A percentile compares a stretch with the other conserved stretches of the same genome.
Evolutionary conservation across 179 eudicot species (phyloP).

Genomic region (Amaranthus tricolor): DNA sequence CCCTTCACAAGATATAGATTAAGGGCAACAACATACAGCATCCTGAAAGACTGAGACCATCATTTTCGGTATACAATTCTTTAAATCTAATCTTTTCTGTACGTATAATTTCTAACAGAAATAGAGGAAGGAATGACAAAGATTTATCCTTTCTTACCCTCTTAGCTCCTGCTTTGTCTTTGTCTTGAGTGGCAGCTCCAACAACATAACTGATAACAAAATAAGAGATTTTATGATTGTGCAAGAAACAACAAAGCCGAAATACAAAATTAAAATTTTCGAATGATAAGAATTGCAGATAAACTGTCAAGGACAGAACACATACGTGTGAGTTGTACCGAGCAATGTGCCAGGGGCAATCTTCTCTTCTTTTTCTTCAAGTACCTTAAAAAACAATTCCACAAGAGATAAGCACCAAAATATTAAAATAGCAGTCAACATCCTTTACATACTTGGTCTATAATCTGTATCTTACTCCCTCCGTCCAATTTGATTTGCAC

Average conservation of each 20-base stretch:
- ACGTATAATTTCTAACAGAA: too few species aligned
- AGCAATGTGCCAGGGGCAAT: constrained; percentile 87
- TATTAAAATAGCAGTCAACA: constrained; percentile 4
- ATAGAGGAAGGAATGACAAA: not conserved
- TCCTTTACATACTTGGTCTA: not conserved
- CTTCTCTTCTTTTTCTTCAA: constrained; percentile 89
- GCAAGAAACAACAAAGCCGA: not conserved
- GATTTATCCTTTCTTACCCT: constrained; percentile 31
- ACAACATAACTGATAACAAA: constrained; percentile 32
- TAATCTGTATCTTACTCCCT: too few species aligned
- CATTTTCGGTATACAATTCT: too few species aligned
- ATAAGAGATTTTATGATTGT: not conserved
- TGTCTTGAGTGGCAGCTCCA: constrained; percentile 40
- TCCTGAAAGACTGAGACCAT: too few species aligned
- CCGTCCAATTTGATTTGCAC: too few species aligned
- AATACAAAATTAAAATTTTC: not conserved
- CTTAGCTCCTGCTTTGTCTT: constrained; percentile 46
- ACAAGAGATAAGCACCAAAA: constrained; percentile 11
- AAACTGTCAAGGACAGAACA: constrained; percentile 2
- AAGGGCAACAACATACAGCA: too few species aligned
- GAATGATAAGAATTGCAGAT: not conserved
- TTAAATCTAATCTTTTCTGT: too few species aligned
- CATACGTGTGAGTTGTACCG: constrained; percentile 86
- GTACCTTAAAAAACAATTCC: constrained; percentile 48
- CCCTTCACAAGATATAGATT: too few species aligned